Evolutionary conservation across 2,329 filamentous ascomycete genomes (phyloP).

Genomic region (Delphinella strobiligena): DNA sequence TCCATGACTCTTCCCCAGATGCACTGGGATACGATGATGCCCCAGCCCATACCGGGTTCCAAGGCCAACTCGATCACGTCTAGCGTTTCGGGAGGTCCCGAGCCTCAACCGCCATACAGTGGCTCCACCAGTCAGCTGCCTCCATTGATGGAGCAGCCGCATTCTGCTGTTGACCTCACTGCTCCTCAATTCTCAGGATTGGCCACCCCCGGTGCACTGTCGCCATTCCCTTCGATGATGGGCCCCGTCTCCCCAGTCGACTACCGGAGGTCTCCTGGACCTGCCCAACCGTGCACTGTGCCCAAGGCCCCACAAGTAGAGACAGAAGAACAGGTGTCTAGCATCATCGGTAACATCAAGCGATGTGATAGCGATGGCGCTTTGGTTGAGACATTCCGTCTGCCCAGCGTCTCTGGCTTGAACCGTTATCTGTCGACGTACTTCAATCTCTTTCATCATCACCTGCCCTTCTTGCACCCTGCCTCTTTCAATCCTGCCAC

Average conservation of each 20-base stretch:
- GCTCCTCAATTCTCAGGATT: conserved; percentile 49
- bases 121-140: conserved; percentile 43
- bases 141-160: conserved; percentile 47
- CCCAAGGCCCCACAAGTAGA: conserved; percentile 67
- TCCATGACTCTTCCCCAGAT: conserved; percentile 75
- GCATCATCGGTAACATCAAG: conserved; percentile 77
- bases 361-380: conserved; percentile 68
- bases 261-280: conserved; percentile 57
- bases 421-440: conserved; percentile 93
- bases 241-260: conserved; percentile 57
- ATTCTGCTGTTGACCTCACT: conserved; percentile 28
- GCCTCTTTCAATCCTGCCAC: conserved; percentile 75
- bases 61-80: conserved; percentile 40
- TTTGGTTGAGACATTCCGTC: conserved; percentile 77
- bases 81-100: conserved; percentile 53
- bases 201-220: conserved; percentile 60
- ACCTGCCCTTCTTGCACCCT: conserved; percentile 89
- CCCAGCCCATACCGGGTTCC: conserved; percentile 54
- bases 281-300: conserved; percentile 50
- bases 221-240: conserved; percentile 57
- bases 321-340: conserved; percentile 72
- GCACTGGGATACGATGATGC: conserved; percentile 84
- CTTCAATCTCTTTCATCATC: conserved; percentile 94
- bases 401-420: conserved; percentile 67
- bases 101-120: conserved; percentile 42